Base-by-base conservation (phyloP, 352 stramenopile genomes). In the Phytophthora litchii region DNA sequence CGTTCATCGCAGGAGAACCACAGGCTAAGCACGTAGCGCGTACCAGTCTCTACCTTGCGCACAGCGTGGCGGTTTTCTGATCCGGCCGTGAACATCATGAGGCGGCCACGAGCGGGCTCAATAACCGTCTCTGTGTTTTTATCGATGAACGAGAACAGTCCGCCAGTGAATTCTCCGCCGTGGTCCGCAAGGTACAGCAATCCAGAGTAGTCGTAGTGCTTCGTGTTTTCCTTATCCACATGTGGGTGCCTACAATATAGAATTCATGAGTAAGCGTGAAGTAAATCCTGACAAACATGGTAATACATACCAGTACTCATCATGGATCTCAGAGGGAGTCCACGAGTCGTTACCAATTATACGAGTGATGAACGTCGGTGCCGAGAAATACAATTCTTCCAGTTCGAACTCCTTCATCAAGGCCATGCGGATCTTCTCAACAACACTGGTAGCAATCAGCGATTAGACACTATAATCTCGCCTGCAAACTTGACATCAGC, bases 161-260 rank as follows among this genome's bases (percentile, higher is more conserved):
- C 91, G 29, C 89, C 91, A 6, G 78, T 91, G 59, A 98, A 98
- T 35, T 98, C 92, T 29, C 80, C 72, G 7, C 60, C 71, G 55
- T 91, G 84, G 54, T 94, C 82, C 0, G 84, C 79, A 8, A 97
- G 64, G 51, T 97, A 98, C 7, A 98, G 54, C 23, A 97, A 66
- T 0, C 90, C 89, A 13, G 89, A 97, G 74, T 96, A 97, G 59
- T 97, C 89, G 68, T 98, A 97, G 64, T 98, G 91, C n/a, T 72
- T 74, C 1, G 92, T 97, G 72, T 98, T 98, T 53, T 95, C 83
- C 74, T 97, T 95, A 74, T 97, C 91, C 29, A 96, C 85, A 42
- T 97, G 92, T 16, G 82, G 74, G 59, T 97, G 87, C 83, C 81
- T 93, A 29, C 20, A 51, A 38, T 9, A 32, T 7, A n/a, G n/a